Percentiles rank a stretch among this genome's conserved stretches.
Conservation (phyloP, 108 stramenopile species). For the Nitzschia putrida region DNA sequence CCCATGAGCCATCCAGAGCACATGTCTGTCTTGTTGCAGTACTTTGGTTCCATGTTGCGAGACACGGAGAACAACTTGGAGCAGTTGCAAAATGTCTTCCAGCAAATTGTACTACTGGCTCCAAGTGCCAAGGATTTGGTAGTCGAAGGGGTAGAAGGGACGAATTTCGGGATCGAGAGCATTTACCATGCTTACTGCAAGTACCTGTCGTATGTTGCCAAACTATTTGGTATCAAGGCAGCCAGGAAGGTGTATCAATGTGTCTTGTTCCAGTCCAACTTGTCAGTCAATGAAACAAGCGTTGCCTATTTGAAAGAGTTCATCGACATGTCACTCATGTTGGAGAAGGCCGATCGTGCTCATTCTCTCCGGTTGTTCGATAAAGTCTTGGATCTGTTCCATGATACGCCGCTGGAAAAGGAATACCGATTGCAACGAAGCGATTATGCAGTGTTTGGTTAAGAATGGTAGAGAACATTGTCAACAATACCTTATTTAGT, state of each 20-base stretch:
- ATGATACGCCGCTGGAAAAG: slow-evolving; percentile 31
- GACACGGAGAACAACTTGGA: slow-evolving; percentile 10
- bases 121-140: slow-evolving; percentile 31
- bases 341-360: slow-evolving; percentile 27
- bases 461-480: too few species aligned
- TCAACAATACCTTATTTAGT: too few species aligned
- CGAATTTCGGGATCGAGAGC: slow-evolving; percentile 38
- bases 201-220: slow-evolving; percentile 43
- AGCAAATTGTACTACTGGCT: slow-evolving; percentile 62
- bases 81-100: slow-evolving; percentile 38
- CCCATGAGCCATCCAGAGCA: slow-evolving; percentile 50
- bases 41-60: slow-evolving; percentile 53
- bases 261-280: slow-evolving; percentile 56
- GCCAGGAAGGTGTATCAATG: slow-evolving; percentile 60
- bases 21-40: slow-evolving; percentile 50
- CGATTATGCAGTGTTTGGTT: slow-evolving; percentile 20
- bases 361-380: slow-evolving; percentile 53
- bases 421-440: slow-evolving; percentile 30
- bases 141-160: slow-evolving; percentile 23
- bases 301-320: slow-evolving; percentile 55
- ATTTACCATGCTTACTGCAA: slow-evolving; percentile 43
- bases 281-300: slow-evolving; percentile 39
- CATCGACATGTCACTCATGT: slow-evolving; percentile 34
- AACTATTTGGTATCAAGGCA: slow-evolving; percentile 22
- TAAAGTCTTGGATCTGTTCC: slow-evolving; percentile 56